Percentiles rank a stretch among this genome's conserved stretches.
Conservation (phyloP, 2,329 filamentous ascomycete genomes). For the Albophoma yamanashiensis region DNA sequence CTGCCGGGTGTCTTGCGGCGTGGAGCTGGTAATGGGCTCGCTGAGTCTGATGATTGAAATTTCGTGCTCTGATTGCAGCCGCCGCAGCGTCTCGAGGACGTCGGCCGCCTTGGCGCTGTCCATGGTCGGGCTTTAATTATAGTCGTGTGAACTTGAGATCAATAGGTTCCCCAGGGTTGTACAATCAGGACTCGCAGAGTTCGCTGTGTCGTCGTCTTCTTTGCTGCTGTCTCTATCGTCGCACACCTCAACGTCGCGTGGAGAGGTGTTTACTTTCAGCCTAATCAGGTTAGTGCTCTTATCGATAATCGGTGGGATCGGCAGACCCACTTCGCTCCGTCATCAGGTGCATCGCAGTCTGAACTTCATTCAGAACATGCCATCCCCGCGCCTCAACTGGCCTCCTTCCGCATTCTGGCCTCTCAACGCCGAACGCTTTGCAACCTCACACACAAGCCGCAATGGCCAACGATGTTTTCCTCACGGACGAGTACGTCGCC, state of each 20-base stretch:
- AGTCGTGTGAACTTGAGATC: background rate
- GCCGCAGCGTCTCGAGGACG: slow-evolving; percentile 36
- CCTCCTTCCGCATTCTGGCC: background rate
- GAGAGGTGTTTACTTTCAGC: slow-evolving; percentile 5
- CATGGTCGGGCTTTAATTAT: slow-evolving; percentile 13
- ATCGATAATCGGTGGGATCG: background rate
- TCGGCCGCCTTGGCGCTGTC: slow-evolving; percentile 22
- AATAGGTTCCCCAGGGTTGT: background rate
- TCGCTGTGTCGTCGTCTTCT: background rate
- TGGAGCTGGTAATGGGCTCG: slow-evolving; percentile 56
- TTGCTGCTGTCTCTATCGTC: background rate
- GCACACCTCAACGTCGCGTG: background rate
- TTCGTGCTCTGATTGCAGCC: slow-evolving; percentile 46
- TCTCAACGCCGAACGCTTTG: background rate
- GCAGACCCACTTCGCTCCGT: background rate
- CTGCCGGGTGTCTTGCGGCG: slow-evolving; percentile 26
- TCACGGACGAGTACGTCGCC: slow-evolving; percentile 72
- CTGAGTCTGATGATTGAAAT: slow-evolving; percentile 69
- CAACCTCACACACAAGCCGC: background rate
- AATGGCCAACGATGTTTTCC: slow-evolving; percentile 36
- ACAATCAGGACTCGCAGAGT: background rate
- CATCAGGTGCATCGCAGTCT: background rate
- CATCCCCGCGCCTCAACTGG: background rate
- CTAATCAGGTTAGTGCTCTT: slow-evolving; percentile 3
- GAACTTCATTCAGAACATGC: background rate